Evolutionary conservation across 148 eudicot species (phyloP), one percentile per base, ranked within the genome.

Genomic region (Cornus kousa): DNA sequence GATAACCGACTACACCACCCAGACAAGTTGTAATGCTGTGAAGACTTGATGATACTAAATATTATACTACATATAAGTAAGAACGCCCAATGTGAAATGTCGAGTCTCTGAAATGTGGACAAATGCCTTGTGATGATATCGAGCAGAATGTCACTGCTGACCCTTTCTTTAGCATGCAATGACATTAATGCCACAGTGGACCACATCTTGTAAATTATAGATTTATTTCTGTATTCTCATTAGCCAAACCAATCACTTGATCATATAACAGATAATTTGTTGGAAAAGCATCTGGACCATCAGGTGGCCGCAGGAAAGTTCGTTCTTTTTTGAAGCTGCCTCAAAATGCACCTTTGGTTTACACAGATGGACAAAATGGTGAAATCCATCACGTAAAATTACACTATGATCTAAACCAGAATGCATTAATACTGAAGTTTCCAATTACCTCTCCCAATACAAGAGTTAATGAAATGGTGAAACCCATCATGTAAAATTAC

Each of bases 1-100:
- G 98, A 95, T 95, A 95, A 95, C 97, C 94, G 50, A 91, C 97
- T 93, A 95, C 97, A 93, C 98, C 90, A 90, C 96, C 92, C 92
- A 92, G 96, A 92, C 93, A 35, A 35, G 37, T 1, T 35, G 37
- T 35, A 1, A 35, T 4, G 37, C 37, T 35, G 3, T 35, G 37
- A 35, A 2, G 28, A 28, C 0, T 28, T 0, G 28, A 28, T 28
- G 28, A 28, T 28, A 28, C 1, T 28, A 28, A 28, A 28, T 28
- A 28, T 0, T 28, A 28, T 1, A 28, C 1, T 28, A 28, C 28
- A 28, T 28, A 28, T 28, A 1, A 1, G 28, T 28, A 28, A 28
- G n/a, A n/a, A n/a, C n/a, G n/a, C n/a, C n/a, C n/a, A n/a, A n/a
- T n/a, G n/a, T 1, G 28, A 28, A 28, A 28, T 0, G 28, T 28